Conservation (phyloP, 257 asterid species). For the Primulina eburnea region DNA sequence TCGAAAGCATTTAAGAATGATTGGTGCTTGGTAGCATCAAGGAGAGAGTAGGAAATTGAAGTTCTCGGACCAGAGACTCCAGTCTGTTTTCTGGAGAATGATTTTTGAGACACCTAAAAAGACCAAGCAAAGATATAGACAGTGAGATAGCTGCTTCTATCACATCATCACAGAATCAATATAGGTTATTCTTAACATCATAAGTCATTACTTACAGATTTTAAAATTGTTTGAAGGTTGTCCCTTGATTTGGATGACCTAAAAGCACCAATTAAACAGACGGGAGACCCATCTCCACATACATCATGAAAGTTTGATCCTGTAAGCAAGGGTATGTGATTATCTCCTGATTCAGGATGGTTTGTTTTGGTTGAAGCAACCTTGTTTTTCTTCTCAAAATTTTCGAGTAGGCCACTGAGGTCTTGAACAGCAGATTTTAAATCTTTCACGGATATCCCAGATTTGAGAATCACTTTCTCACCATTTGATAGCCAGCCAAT, state of each 20-base stretch:
- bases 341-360: conserved; percentile 39
- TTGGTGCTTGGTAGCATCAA: conserved; percentile 75
- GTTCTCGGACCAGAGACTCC: conserved; percentile 44
- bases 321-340: conserved; percentile 52
- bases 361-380: conserved; percentile 45
- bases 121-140: not conserved
- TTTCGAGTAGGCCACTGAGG: conserved; percentile 65
- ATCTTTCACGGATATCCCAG: conserved; percentile 76
- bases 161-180: not conserved
- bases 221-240: conserved; percentile 57
- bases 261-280: conserved; percentile 82
- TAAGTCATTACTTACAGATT: conserved; percentile 45
- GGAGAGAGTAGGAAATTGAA: conserved; percentile 60
- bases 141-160: not conserved
- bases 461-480: conserved; percentile 56
- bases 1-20: conserved; percentile 61
- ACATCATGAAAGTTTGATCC: conserved; percentile 57
- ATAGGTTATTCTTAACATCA: no score
- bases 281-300: conserved; percentile 67
- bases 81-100: conserved; percentile 54
- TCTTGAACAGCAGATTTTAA: conserved; percentile 74
- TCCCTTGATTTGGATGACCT: conserved; percentile 59
- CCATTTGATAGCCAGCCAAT: conserved; percentile 85
- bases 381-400: conserved; percentile 62
- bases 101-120: conserved; percentile 71